Base-by-base conservation (phyloP, 345 rosid species). In the Arabidopsis suecica region DNA sequence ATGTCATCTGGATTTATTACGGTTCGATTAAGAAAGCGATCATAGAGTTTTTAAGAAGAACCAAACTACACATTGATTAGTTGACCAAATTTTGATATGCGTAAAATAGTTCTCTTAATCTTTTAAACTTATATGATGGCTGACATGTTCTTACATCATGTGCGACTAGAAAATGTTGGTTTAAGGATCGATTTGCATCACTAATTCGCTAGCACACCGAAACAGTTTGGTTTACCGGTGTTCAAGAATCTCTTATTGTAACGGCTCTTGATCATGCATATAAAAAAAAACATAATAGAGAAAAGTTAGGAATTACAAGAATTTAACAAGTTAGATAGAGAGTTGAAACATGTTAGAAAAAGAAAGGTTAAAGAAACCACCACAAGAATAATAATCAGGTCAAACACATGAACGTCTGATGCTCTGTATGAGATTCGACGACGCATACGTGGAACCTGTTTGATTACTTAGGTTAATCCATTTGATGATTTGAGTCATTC, bases 341-440 rank as follows among this genome's bases (percentile, higher is more conserved):
- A 50, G 28, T 50, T 50, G 13, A 50, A 20, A 50, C 55, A 20
- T 20, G 55, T 12, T 42, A 14, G n/a, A 42, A 42, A 42, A 13
- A 14, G 6, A 42, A 42, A 42, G 48, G 48, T 14, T 42, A 12
- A 40, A 10, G 44, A 42, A 5, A 14, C 7, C 18, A 42, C 16
- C 48, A 12, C 12, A 42, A 42, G 4, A 3, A 42, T 4, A 18
- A 57, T 58, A 58, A 32, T 64, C 16, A 5, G 60, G 48, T 66
- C 47, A 50, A 37, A 51, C 47, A 37, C 42, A 69, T 6, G 34
- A 58, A 42, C 48, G 45, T 58, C 14, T 36, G 63, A 32, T 55
- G 30, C 32, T 28, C 16, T 58, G 4, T 36, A 36, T 36, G 38
- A 36, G 32, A 36, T 36, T 36, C 38, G 38, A 28, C 32, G 32